Percentiles rank a stretch among this genome's conserved stretches.
Evolutionary conservation across 2,329 filamentous ascomycete species (phyloP).

Genomic region (Metarhizium album): DNA sequence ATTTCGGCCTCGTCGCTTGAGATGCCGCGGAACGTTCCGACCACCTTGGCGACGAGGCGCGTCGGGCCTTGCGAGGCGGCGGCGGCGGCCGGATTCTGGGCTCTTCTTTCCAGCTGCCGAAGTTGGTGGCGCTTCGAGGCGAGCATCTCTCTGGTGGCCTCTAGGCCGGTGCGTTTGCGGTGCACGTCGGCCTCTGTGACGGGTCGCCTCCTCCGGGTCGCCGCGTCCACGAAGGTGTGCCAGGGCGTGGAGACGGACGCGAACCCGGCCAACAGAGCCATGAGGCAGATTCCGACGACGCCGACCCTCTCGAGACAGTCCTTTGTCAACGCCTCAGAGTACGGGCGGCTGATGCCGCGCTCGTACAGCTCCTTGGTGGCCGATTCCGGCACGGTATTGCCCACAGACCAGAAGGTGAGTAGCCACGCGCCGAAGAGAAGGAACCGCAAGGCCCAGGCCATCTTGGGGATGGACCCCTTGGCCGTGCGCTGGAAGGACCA

Average conservation of each 20-base stretch:
- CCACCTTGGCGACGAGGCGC: conserved; percentile 63
- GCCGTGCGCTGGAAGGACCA: conserved; percentile 50
- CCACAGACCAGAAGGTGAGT: conserved; percentile 65
- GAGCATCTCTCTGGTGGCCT: conserved; percentile 72
- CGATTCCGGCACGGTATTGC: conserved; percentile 43
- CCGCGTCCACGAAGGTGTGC: conserved; percentile 64
- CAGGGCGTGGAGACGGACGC: conserved; percentile 80
- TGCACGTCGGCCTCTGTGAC: conserved; percentile 65
- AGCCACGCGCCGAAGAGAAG: conserved; percentile 59
- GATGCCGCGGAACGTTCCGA: conserved; percentile 59
- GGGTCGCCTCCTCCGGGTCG: conserved; percentile 36
- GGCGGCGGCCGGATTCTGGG: conserved; percentile 17
- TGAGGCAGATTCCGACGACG: conserved; percentile 74
- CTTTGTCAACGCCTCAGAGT: conserved; percentile 31
- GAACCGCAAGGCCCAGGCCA: conserved; percentile 54
- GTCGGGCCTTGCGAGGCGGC: conserved; percentile 25
- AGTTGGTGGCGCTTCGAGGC: conserved; percentile 62
- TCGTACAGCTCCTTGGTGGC: neutral
- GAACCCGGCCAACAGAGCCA: conserved; percentile 82
- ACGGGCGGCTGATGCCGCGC: conserved; percentile 14
- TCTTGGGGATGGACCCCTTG: conserved; percentile 43
- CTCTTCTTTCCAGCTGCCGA: conserved; percentile 57
- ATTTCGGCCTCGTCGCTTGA: conserved; percentile 49
- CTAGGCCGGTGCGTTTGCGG: conserved; percentile 67
- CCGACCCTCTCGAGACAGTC: conserved; percentile 61